Evolutionary conservation across 192 early-diverging fungal species (phyloP), one percentile per base, ranked within the genome.

Genomic region (Jimgerdemannia lactiflua): DNA sequence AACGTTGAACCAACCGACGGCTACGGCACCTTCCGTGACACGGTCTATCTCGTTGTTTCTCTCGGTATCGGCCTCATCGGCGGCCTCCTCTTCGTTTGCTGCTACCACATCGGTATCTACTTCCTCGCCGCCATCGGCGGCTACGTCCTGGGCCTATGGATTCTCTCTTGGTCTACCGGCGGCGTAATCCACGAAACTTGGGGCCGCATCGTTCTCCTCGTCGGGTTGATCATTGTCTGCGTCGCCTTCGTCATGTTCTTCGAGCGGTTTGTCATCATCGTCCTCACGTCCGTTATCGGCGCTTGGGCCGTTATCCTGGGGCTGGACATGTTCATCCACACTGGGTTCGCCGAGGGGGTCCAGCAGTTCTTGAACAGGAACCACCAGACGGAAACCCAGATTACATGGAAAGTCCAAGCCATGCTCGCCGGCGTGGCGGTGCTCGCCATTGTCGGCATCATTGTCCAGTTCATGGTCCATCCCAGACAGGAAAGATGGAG

Each of bases 61-160:
- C 83, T 91, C 14, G 85, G 87, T 7, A 76, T 85, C 4, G 96
- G 94, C 59, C 69, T 94, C 7, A 14, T 95, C 9, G 86, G 86
- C 63, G 96, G 95, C 69, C 74, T 73, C 9, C 70, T 95, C 3
- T 77, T 92, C 17, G 65, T 89, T 42, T 95, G 91, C 77, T 85
- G 92, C 71, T 90, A 87, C 84, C 86, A 86, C 67, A 78, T 96
- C 3, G 95, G 91, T 39, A 80, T 96, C 43, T 89, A 92, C 71
- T 78, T 93, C 17, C 77, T 96, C 17, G 96, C 95, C 67, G 94
- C 87, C 29, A 79, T 94, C 65, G 87, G 90, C 54, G 96, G 96
- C 74, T 95, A 92, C 81, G 76, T 88, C 42, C 77, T 93, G 40
- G 90, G 94, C 3, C 77, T 93, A 54, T 93, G 91, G 86, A 76